Evolutionary conservation across 1,284 basidiomycete genomes (phyloP).

Genomic region (Polyporus tsugae): DNA sequence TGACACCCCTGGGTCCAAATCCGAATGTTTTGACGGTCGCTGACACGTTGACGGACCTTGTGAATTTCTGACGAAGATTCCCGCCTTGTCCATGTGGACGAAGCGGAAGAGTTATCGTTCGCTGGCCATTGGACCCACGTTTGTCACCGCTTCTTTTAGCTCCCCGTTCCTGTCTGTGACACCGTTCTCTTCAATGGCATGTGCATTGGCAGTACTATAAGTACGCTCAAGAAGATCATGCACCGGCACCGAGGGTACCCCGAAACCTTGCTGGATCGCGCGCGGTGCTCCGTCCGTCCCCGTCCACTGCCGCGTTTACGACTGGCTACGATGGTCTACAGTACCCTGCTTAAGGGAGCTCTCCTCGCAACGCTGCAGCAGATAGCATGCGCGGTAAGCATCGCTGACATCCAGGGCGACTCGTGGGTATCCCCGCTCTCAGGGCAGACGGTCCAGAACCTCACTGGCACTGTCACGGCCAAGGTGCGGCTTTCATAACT

Average conservation of each 20-base stretch:
- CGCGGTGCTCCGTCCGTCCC: neutral
- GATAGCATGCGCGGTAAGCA: constrained; percentile 28
- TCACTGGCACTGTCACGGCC: constrained; percentile 59
- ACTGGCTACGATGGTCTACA: constrained; percentile 15
- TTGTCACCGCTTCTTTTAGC: neutral
- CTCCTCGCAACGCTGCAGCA: constrained; percentile 17
- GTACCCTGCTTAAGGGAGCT: neutral
- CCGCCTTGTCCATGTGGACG: constrained; percentile 17
- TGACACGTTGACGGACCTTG: constrained; percentile 23
- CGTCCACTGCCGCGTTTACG: neutral
- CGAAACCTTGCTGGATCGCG: neutral
- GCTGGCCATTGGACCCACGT: constrained; percentile 21
- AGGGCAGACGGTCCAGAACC: constrained; percentile 56
- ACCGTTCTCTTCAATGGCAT: neutral
- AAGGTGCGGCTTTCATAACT: constrained; percentile 40
- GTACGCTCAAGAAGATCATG: neutral
- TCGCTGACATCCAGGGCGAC: constrained; percentile 62
- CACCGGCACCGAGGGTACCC: neutral
- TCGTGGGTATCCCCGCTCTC: constrained; percentile 57
- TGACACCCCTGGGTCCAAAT: neutral
- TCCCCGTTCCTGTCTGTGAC: neutral
- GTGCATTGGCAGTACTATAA: neutral
- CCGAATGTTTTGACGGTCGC: neutral
- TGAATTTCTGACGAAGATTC: constrained; percentile 13
- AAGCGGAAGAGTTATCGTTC: constrained; percentile 2